Conservation (phyloP, 2,329 filamentous ascomycete species). For the Periconia sp. region DNA sequence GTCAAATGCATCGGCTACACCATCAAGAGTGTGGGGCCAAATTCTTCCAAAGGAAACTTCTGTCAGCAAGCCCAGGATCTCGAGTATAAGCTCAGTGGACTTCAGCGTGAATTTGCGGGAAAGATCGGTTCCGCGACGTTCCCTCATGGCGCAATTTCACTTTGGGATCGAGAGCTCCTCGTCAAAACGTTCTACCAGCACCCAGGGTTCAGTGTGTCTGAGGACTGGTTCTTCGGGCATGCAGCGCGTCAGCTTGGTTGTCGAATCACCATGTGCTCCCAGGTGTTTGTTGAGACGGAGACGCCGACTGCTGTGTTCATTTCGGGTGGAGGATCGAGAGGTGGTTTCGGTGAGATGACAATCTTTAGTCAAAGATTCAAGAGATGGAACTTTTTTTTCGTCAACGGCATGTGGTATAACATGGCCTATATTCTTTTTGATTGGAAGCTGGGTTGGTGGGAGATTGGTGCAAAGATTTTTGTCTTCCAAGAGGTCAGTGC, state of each 20-base stretch:
- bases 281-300: conserved; percentile 55
- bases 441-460: conserved; percentile 54
- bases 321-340: conserved; percentile 43
- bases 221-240: conserved; percentile 58
- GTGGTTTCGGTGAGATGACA: conserved; percentile 57
- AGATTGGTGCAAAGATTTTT: conserved; percentile 54
- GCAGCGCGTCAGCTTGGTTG: conserved; percentile 49
- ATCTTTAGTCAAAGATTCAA: conserved; percentile 55
- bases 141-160: conserved; percentile 54
- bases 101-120: conserved; percentile 49
- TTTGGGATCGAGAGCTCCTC: conserved; percentile 52
- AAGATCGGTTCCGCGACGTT: conserved; percentile 52
- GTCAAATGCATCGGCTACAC: conserved; percentile 54
- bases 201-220: conserved; percentile 53
- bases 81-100: conserved; percentile 55
- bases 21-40: conserved; percentile 49
- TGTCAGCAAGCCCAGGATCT: conserved; percentile 54
- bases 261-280: conserved; percentile 53
- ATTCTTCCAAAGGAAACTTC: conserved; percentile 38
- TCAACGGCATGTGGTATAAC: conserved; percentile 53
- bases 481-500: conserved; percentile 48
- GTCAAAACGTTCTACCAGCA: conserved; percentile 51
- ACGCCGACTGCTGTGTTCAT: conserved; percentile 50
- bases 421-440: conserved; percentile 49
- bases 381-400: conserved; percentile 57